Evolutionary conservation across 495 filamentous ascomycete species (phyloP).

Genomic region (Paragyromitra xinjiangensis): DNA sequence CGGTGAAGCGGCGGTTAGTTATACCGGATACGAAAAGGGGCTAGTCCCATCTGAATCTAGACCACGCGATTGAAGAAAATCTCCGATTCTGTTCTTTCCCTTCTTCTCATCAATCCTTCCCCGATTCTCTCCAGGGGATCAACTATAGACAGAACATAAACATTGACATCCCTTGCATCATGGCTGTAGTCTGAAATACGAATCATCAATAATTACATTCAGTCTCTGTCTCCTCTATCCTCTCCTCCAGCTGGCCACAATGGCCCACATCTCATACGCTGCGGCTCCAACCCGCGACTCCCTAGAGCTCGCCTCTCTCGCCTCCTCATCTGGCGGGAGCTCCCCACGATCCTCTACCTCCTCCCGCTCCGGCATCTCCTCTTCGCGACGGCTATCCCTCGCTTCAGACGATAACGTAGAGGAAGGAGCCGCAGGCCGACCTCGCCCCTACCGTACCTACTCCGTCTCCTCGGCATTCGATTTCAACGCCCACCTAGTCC

Average conservation of each 20-base stretch:
- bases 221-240: not conserved
- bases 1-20: not conserved
- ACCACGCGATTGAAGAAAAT: not conserved
- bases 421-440: constrained; percentile 60
- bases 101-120: not conserved
- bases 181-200: constrained; percentile 5
- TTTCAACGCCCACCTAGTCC: constrained; percentile 88
- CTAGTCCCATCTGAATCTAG: not conserved
- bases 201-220: not conserved
- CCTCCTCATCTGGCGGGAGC: constrained; percentile 73
- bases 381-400: constrained; percentile 88
- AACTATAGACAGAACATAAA: not conserved
- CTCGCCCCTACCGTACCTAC: constrained; percentile 73
- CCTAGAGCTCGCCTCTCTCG: constrained; percentile 93
- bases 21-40: not conserved
- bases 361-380: constrained; percentile 84
- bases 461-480: constrained; percentile 93
- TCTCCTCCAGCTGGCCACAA: constrained; percentile 11
- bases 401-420: constrained; percentile 72
- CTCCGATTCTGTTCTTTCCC: not conserved
- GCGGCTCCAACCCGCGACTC: constrained; percentile 79
- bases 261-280: constrained; percentile 58
- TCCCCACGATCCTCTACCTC: constrained; percentile 71
- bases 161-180: not conserved
- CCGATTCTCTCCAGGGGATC: not conserved